phyloP scores from a whole-genome alignment of 768 basidiomycete species.

The Neoboletus subvelutipes region DNA sequence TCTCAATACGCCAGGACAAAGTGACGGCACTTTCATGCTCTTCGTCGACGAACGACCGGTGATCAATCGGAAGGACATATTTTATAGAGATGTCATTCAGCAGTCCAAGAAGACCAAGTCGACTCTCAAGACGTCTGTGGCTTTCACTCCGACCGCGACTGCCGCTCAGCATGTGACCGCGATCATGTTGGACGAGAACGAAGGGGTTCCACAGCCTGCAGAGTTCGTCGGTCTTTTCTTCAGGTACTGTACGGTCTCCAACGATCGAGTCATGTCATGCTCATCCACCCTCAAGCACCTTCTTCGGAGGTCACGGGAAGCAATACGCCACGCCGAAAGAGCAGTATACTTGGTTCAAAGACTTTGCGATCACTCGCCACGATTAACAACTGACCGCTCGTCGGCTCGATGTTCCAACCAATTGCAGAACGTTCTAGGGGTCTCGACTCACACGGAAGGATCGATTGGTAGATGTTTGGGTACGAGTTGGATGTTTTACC shows the following conservation, averaged over 20 bases:
- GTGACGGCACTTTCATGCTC: slow-evolving; percentile 64
- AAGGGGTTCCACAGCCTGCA: neutral
- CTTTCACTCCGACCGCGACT: neutral
- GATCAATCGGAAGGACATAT: slow-evolving; percentile 56
- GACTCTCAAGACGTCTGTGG: slow-evolving; percentile 7
- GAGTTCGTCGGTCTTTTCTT: slow-evolving; percentile 65
- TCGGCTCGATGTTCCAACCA: no score
- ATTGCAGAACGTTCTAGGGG: no score
- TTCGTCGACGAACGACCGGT: slow-evolving; percentile 59
- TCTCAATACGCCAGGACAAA: slow-evolving; percentile 72
- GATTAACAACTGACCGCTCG: neutral
- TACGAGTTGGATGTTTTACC: no score
- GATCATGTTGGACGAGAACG: neutral
- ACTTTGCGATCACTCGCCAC: slow-evolving; percentile 49
- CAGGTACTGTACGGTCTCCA: slow-evolving; percentile 46
- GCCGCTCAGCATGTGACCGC: neutral
- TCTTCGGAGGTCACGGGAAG: slow-evolving; percentile 74
- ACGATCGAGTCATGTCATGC: neutral
- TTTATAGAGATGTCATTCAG: slow-evolving; percentile 51
- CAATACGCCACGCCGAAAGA: slow-evolving; percentile 69
- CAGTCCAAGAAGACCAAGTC: slow-evolving; percentile 1
- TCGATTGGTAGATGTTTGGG: no score
- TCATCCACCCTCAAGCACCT: slow-evolving; percentile 43
- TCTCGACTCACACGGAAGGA: no score
- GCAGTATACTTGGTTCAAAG: slow-evolving; percentile 77